phyloP scores from a whole-genome alignment of 257 asterid species.

The Oldenlandia corymbosa region DNA sequence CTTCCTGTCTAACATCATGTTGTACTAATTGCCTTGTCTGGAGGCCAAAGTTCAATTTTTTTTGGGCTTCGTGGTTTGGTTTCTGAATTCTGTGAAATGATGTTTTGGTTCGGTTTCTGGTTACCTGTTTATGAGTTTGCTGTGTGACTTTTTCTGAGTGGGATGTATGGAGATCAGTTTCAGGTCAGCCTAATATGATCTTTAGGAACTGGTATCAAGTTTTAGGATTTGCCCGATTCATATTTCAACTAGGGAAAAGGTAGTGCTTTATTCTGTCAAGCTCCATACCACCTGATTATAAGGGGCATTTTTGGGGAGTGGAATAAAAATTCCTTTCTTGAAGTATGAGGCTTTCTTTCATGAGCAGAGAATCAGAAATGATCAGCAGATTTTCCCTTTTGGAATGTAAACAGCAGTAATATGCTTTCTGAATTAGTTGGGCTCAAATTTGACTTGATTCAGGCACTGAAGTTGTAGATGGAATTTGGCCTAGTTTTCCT shows the following conservation, averaged over 20 bases:
- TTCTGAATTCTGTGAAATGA: background rate
- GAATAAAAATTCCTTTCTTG: background rate
- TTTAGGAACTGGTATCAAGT: background rate
- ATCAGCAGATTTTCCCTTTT: background rate
- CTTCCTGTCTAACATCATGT: background rate
- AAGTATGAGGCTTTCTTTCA: slow-evolving; percentile 3
- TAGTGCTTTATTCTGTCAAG: background rate
- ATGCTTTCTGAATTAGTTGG: background rate
- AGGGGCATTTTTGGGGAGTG: background rate
- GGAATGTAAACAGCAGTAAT: background rate
- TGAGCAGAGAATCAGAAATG: no score
- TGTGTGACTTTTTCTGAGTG: background rate
- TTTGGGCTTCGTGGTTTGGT: slow-evolving; percentile 14
- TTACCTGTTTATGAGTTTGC: background rate
- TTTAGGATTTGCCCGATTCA: background rate
- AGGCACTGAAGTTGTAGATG: background rate
- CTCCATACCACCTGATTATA: background rate
- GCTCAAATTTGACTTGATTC: no score
- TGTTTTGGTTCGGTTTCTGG: background rate
- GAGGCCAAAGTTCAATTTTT: slow-evolving; percentile 10
- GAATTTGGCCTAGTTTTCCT: background rate
- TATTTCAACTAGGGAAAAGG: background rate
- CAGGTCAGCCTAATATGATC: background rate
- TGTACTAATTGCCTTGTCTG: background rate
- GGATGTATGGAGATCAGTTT: background rate